Conservation (phyloP, 2,329 filamentous ascomycete species). For the Penicillium sp. region DNA sequence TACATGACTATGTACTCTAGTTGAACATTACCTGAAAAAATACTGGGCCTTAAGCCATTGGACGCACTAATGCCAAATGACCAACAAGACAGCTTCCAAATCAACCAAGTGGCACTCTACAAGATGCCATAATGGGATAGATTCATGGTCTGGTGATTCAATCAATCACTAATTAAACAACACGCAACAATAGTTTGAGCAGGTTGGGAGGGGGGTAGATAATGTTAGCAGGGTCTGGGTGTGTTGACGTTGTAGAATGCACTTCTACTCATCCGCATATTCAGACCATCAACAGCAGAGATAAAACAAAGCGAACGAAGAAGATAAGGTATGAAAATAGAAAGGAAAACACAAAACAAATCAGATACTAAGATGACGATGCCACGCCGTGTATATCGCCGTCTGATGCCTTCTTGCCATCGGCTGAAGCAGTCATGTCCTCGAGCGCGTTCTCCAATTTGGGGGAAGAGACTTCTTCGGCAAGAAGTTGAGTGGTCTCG, state of each 20-base stretch:
- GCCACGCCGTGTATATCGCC: neutral
- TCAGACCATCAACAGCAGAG: neutral
- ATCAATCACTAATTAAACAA: constrained; percentile 5
- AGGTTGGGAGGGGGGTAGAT: neutral
- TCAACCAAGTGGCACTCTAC: neutral
- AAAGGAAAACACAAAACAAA: neutral
- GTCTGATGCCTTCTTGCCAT: constrained; percentile 28
- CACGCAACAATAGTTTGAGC: neutral
- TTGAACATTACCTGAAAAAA: neutral
- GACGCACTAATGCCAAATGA: neutral
- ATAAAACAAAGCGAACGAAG: neutral
- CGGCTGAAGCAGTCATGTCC: constrained; percentile 23
- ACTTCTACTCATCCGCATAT: neutral
- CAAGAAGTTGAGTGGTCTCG: neutral
- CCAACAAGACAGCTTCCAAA: neutral
- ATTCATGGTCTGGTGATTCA: neutral
- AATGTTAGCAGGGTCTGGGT: neutral
- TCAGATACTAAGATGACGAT: neutral
- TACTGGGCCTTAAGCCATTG: neutral
- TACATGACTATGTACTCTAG: neutral
- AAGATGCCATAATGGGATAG: neutral
- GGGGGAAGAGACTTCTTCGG: constrained; percentile 8
- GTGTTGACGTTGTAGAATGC: neutral
- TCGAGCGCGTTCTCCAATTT: constrained; percentile 25
- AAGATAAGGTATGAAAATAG: neutral